phyloP scores from a whole-genome alignment of 2,329 filamentous ascomycete species.

The Fusarium sp. region DNA sequence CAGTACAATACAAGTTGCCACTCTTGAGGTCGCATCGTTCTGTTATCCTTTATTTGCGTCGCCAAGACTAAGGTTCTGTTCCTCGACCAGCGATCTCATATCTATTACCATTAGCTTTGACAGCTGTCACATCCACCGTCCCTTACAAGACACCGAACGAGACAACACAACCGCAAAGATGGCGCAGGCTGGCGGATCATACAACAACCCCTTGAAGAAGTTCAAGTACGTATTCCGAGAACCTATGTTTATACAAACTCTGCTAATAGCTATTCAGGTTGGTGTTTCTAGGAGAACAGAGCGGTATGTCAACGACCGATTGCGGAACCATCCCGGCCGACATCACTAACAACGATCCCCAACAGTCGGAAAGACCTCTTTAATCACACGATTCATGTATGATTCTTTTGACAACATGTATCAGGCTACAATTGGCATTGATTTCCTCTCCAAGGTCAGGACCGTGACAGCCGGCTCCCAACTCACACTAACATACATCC shows the following conservation, averaged over 20 bases:
- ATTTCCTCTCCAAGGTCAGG: slow-evolving; percentile 94
- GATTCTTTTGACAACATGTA: slow-evolving; percentile 99
- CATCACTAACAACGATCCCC: slow-evolving; percentile 41
- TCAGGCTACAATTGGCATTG: slow-evolving; percentile 98
- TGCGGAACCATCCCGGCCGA: slow-evolving; percentile 25
- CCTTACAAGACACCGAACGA: slow-evolving; percentile 24
- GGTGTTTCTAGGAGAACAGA: slow-evolving; percentile 98
- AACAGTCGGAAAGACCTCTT: slow-evolving; percentile 95
- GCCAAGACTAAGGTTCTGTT: slow-evolving; percentile 3
- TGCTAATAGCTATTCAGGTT: slow-evolving; percentile 67
- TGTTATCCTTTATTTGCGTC: background rate
- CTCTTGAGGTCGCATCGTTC: slow-evolving; percentile 25
- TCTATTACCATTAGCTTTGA: slow-evolving; percentile 32
- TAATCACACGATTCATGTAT: slow-evolving; percentile 99
- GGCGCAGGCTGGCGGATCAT: slow-evolving; percentile 85
- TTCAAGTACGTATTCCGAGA: slow-evolving; percentile 80
- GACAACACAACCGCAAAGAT: slow-evolving; percentile 62
- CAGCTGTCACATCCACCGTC: slow-evolving; percentile 41
- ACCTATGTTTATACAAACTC: background rate
- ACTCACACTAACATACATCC: slow-evolving; percentile 31
- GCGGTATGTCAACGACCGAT: slow-evolving; percentile 72
- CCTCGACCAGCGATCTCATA: slow-evolving; percentile 11
- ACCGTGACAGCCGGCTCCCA: slow-evolving; percentile 9
- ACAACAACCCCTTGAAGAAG: slow-evolving; percentile 99
- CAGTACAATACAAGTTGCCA: slow-evolving; percentile 36